Evolutionary conservation across 768 basidiomycete species (phyloP).

Genomic region (Lentinus brumalis): DNA sequence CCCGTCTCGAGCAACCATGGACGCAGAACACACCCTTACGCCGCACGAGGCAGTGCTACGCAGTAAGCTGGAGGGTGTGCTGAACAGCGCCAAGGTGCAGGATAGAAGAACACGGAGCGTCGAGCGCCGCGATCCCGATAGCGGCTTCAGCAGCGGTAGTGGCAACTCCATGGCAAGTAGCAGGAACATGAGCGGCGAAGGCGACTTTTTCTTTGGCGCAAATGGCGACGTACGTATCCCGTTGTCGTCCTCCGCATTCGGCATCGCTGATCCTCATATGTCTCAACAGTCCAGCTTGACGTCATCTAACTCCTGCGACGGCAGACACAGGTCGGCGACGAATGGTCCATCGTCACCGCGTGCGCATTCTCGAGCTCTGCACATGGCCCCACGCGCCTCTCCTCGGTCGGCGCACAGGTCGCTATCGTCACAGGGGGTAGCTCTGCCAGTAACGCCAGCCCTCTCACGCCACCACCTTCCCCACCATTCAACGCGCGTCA

Average conservation of each 20-base stretch:
- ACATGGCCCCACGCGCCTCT: conserved; percentile 9
- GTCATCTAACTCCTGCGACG: conserved; percentile 20
- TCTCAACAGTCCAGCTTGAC: conserved; percentile 23
- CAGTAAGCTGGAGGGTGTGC: conserved; percentile 52
- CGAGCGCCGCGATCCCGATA: conserved; percentile 22
- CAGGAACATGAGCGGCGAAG: conserved; percentile 31
- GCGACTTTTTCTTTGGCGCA: conserved; percentile 29
- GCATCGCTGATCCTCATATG: conserved; percentile 16
- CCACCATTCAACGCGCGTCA: conserved; percentile 64
- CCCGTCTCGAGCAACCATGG: conserved; percentile 13
- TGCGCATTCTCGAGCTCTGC: background rate
- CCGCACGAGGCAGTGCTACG: conserved; percentile 59
- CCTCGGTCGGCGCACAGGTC: conserved; percentile 17
- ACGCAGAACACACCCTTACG: conserved; percentile 29
- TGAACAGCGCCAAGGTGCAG: conserved; percentile 36
- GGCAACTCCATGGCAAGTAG: conserved; percentile 32
- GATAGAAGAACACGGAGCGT: conserved; percentile 22
- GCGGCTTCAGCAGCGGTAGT: conserved; percentile 27
- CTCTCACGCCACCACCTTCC: conserved; percentile 34
- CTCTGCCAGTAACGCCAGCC: conserved; percentile 13
- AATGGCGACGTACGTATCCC: conserved; percentile 23
- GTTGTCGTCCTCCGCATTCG: background rate
- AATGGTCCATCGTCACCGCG: conserved; percentile 14
- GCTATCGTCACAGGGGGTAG: conserved; percentile 16
- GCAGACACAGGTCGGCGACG: conserved; percentile 8